These are phyloP conservation scores for Trichopus zeylanicus DNA, from an alignment of 116 monocot species.

Conservation along the genomic window DNA sequence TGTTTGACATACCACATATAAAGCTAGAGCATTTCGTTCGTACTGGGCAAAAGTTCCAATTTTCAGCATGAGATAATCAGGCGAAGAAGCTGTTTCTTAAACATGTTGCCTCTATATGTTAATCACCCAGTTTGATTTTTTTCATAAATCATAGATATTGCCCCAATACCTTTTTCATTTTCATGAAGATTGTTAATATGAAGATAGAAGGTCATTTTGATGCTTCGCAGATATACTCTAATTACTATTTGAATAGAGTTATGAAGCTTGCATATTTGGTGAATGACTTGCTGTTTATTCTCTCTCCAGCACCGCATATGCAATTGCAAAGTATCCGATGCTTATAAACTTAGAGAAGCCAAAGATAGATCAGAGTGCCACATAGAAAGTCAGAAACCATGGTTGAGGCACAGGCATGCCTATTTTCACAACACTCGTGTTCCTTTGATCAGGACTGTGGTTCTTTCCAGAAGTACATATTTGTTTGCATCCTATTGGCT, in stretches of 20 bases:
- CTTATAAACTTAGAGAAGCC: conserved; percentile 12
- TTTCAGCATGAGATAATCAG: background rate
- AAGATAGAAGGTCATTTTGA: background rate
- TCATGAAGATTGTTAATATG: background rate
- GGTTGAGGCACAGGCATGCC: conserved; percentile 28
- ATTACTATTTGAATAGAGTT: background rate
- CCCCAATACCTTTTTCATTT: background rate
- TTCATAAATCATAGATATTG: no score
- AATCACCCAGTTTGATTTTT: no score
- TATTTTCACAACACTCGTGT: conserved; percentile 25
- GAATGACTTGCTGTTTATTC: background rate
- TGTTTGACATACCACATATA: background rate
- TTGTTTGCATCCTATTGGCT: conserved; percentile 42
- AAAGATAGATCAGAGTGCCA: conserved; percentile 17
- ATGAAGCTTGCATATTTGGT: background rate
- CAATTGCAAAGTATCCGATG: background rate
- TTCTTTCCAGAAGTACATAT: conserved; percentile 40
- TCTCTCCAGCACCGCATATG: background rate
- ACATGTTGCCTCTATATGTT: background rate
- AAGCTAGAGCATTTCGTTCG: background rate
- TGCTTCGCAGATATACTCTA: background rate
- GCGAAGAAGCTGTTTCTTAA: no score
- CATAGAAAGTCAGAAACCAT: conserved; percentile 27
- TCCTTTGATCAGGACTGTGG: conserved; percentile 27
- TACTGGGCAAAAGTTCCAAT: background rate